Evolutionary conservation across 169 alveolate species (phyloP).

Genomic region (Plasmodium gonderi): DNA sequence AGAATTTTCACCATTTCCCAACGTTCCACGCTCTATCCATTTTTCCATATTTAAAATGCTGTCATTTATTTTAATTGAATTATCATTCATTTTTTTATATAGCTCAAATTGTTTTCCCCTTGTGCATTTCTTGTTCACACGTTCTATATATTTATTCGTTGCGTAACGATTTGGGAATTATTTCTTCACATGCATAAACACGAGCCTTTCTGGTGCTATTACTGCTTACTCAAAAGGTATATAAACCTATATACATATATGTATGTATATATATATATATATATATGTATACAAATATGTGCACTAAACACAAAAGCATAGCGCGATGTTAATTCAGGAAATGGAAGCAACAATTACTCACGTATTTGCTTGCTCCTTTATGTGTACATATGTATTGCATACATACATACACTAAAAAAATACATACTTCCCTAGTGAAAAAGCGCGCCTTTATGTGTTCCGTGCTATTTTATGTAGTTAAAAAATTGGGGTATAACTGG

Average conservation of each 20-base stretch:
- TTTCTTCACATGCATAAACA: background rate
- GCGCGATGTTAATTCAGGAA: background rate
- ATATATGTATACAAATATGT: background rate
- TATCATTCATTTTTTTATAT: background rate
- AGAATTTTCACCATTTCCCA: background rate
- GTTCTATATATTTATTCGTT: background rate
- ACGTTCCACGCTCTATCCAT: background rate
- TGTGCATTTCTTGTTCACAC: background rate
- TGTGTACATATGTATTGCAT: too few relatives aligned
- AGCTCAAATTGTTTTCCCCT: background rate
- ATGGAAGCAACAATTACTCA: background rate
- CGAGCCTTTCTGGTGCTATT: too few relatives aligned
- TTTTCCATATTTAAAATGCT: slow-evolving; percentile 1
- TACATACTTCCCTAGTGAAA: background rate
- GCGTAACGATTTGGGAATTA: background rate
- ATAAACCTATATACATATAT: background rate
- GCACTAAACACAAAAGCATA: background rate
- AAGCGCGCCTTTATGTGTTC: background rate
- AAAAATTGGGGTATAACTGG: background rate
- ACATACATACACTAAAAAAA: too few relatives aligned
- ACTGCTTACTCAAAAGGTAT: background rate
- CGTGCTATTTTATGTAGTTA: background rate
- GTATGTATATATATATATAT: background rate
- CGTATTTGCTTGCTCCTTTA: background rate
- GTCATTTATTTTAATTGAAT: background rate